phyloP scores from a whole-genome alignment of 106 monocot genomes.

The Platanthera guangdongensis region DNA sequence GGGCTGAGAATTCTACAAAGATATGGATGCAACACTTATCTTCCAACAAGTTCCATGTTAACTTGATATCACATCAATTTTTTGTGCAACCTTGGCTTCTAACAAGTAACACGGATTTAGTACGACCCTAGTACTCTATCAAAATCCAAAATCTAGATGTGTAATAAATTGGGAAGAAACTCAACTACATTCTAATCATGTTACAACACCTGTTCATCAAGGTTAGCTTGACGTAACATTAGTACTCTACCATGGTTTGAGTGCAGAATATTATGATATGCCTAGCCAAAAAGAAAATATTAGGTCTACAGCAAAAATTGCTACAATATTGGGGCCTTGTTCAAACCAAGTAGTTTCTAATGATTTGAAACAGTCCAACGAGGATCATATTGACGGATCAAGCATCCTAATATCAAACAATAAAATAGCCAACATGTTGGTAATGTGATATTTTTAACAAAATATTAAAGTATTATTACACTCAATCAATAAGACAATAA shows the following conservation, averaged over 20 bases:
- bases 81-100: background rate
- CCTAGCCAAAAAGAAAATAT: background rate
- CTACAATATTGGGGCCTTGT: background rate
- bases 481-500: background rate
- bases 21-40: background rate
- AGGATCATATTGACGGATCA: background rate
- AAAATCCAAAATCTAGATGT: background rate
- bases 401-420: background rate
- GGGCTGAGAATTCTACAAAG: background rate
- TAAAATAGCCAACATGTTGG: background rate
- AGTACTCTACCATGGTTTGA: too few relatives aligned
- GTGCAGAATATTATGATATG: too few relatives aligned
- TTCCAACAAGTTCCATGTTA: background rate
- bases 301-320: background rate
- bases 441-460: background rate
- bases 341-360: background rate
- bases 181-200: too few relatives aligned
- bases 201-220: too few relatives aligned
- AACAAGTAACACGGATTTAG: too few relatives aligned
- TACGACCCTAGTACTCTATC: background rate
- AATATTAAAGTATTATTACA: background rate
- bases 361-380: background rate
- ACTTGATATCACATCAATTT: background rate
- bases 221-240: too few relatives aligned
- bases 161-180: too few relatives aligned